Evolutionary conservation across 352 stramenopile genomes (phyloP).

Genomic region (Peronospora tabacina): DNA sequence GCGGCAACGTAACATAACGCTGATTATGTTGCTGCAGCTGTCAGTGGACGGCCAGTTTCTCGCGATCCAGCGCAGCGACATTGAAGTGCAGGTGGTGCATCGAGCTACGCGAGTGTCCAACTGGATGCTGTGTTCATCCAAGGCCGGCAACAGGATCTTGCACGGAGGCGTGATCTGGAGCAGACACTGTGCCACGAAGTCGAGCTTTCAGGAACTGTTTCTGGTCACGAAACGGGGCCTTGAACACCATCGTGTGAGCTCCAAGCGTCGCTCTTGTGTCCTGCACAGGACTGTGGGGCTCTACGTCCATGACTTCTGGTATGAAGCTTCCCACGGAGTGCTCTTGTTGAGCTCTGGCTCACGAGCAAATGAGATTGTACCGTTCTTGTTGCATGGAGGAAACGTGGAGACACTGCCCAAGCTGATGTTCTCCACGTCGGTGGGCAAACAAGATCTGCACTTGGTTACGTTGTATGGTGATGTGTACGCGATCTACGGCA

Average conservation of each 20-base stretch:
- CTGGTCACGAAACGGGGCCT: slow-evolving; percentile 66
- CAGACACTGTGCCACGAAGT: slow-evolving; percentile 31
- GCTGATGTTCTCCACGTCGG: slow-evolving; percentile 58
- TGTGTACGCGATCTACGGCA: slow-evolving; percentile 56
- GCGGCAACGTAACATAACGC: slow-evolving; percentile 3
- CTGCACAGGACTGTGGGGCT: slow-evolving; percentile 54
- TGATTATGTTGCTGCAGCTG: slow-evolving; percentile 36
- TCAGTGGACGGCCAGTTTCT: slow-evolving; percentile 64
- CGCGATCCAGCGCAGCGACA: slow-evolving; percentile 72
- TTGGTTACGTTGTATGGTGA: slow-evolving; percentile 62
- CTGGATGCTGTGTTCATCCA: slow-evolving; percentile 69
- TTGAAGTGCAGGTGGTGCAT: slow-evolving; percentile 69
- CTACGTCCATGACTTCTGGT: slow-evolving; percentile 73
- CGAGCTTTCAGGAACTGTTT: slow-evolving; percentile 66
- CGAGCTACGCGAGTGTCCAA: slow-evolving; percentile 37
- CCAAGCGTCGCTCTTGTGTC: slow-evolving; percentile 44
- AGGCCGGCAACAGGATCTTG: slow-evolving; percentile 54
- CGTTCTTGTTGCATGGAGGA: slow-evolving; percentile 48
- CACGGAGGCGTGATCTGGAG: slow-evolving; percentile 58
- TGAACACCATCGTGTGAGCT: slow-evolving; percentile 65
- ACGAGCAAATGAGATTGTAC: slow-evolving; percentile 73
- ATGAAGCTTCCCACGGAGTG: slow-evolving; percentile 46
- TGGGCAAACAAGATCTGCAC: slow-evolving; percentile 47
- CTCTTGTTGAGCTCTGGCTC: slow-evolving; percentile 61
- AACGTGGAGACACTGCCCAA: slow-evolving; percentile 62